Base-by-base conservation (phyloP, 768 basidiomycete genomes). In the Tephrocybe rancida region DNA sequence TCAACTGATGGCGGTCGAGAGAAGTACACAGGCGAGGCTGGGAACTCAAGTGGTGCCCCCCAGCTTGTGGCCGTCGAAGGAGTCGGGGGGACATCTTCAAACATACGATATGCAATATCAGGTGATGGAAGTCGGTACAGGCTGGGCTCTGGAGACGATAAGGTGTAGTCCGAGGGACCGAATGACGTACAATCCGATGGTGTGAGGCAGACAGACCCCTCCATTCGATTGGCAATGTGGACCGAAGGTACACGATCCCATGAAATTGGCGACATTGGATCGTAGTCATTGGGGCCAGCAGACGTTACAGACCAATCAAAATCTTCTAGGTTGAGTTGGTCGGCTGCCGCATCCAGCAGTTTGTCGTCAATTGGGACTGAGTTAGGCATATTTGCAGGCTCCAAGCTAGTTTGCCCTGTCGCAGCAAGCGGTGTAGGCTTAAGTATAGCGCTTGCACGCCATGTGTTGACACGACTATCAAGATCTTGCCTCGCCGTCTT, bases 301-400 rank as follows among this genome's bases (percentile, higher is more conserved):
- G 88, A 89, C 7, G 86, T 85, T 22, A 82, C 74, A 8, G 87
- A 88, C 85, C 87, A 91, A 8, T 76, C 63, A 61, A 79, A 91
- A 58, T 90, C 88, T 38, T 83, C 83, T 25, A 86, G 67, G 57
- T 86, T 78, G 48, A 87, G 69, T 54, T 78, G 78, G 11, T 75
- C 70, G 21, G 70, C 69, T n/a, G 63, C 64, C 49, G 38, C 46
- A 10, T 61, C 57, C 34, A 65, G 57, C n/a, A 64, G 62, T 10
- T 65, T 61, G 34, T 65, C 69, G n/a, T 70, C 65, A 44, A 75
- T 63, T 7, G 65, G 56, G 30, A 78, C 55, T 16, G 69, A 66
- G 55, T 79, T 81, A 4, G 82, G 78, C 57, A 82, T 69, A 54
- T 82, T 78, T n/a, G 73, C 67, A 30, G 79, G 77, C 30, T 81